Evolutionary conservation across 1,139 yeast species (phyloP), one percentile per base, ranked within the genome.

Genomic region (Saccharomyces hybrid): DNA sequence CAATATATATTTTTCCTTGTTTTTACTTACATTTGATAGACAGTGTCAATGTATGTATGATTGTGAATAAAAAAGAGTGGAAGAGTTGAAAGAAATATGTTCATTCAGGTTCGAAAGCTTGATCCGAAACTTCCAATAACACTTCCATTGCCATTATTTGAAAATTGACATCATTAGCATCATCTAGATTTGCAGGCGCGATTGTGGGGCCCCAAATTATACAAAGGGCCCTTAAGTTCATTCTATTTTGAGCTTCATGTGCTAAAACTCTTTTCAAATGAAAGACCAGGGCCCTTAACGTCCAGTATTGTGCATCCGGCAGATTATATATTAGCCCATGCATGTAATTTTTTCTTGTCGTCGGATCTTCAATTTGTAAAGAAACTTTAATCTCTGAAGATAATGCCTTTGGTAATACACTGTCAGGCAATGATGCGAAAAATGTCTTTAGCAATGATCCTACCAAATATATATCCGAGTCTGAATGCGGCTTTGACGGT

Each of bases 181-280:
- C 83, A 42, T 81, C 80, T 58, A 79, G 80, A 63, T 82, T 87
- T 32, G 70, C 68, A 30, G 82, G 76, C 68, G 93, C 78, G 51
- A 93, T 73, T 1, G 89, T 88, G 11, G 97, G 96, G 0, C 97
- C 97, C 98, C 99, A 93, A 52, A 91, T 89, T 51, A 87, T 87
- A 49, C 95, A 86, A 63, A 91, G 72, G 55, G 86, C 84, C 64
- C 84, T 85, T 53, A 84, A 77, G 49, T 84, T 83, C 99, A 93
- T 93, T 67, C 95, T 78, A 66, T 89, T 89, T 41, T 73, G 65
- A 13, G 78, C 76, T 64, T 84, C 85, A 57, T 83, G 78, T 27
- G 80, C 78, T 31, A 86, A 83, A 6, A 93, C 85, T 53, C 85
- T 80, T 62, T 86, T 84, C 61, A 93, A 78, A 70, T 93, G 99